Evolutionary conservation across 176 grass and related monocot genomes (phyloP), one percentile per base, ranked within the genome.

Genomic region (Phragmites australis): DNA sequence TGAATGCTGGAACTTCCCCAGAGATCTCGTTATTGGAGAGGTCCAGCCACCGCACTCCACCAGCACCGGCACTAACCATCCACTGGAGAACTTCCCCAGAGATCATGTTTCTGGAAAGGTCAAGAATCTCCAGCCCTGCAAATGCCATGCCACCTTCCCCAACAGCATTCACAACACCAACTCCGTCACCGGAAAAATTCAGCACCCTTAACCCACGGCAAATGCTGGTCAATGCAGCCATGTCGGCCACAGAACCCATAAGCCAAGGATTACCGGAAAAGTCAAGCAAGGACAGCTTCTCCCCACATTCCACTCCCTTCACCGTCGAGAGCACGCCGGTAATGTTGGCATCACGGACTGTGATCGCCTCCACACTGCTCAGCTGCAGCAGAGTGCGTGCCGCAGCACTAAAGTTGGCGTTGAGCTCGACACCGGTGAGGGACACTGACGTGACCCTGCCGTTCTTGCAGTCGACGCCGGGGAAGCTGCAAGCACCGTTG

Each of bases 31-130:
- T 93, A 8, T 57, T n/a, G n/a, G 71, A 54, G 52, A 93, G 69
- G 51, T 87, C 56, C 26, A 93, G 72, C 8, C 9, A 63, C 39
- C 63, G 89, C 58, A 92, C 65, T 18, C 30, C 32, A 31, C 86
- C 86, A 29, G 64, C 51, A 13, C 70, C 51, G 22, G 79, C 81
- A 30, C 39, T 23, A 2, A 72, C 30, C 48, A 89, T 34, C 74
- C 81, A 87, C 43, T 18, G 27, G 50, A 91, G 62, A 21, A 72
- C 85, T 8, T 58, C 59, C 17, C 39, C 21, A 52, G 52, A 42
- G 34, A 91, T 72, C 61, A 66, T 81, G 58, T 87, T 91, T 58
- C 81, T 63, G n/a, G 89, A 91, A 32, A 91, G 75, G 76, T 87
- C 89, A 7, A 91, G 76, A 39, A 43, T 54, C 13, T 91, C 76